Percentiles rank a stretch among this genome's conserved stretches.
Conservation (phyloP, 164 flowering plant species). For the Chloranthus sessilifolius region DNA sequence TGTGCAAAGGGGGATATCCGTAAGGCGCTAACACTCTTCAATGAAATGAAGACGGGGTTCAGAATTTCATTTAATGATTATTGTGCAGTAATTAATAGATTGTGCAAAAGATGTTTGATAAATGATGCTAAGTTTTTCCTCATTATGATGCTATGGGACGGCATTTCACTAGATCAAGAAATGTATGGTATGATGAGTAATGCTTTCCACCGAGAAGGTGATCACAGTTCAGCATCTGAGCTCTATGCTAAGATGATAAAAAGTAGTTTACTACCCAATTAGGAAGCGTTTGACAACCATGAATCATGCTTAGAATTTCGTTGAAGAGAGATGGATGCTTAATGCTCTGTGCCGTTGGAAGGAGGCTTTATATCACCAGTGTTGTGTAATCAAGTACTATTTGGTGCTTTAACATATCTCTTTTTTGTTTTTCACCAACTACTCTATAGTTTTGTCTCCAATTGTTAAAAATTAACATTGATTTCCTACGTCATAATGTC, state of each 20-base stretch:
- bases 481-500: too few species aligned
- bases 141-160: constrained; percentile 42
- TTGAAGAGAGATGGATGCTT: too few species aligned
- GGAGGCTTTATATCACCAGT: too few species aligned
- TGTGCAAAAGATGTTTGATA: constrained; percentile 50
- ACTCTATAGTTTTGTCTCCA: too few species aligned
- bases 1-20: constrained; percentile 59
- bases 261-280: constrained; percentile 26
- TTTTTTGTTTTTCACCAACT: too few species aligned
- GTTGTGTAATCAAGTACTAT: too few species aligned
- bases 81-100: constrained; percentile 66
- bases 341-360: too few species aligned
- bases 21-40: constrained; percentile 37
- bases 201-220: constrained; percentile 26
- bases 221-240: constrained; percentile 25
- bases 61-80: constrained; percentile 54
- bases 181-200: constrained; percentile 34
- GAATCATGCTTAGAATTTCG: too few species aligned
- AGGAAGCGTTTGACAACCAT: neutral
- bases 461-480: too few species aligned
- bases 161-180: constrained; percentile 46
- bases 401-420: too few species aligned
- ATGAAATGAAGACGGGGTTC: constrained; percentile 56
- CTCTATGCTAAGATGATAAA: constrained; percentile 40
- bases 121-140: constrained; percentile 44